phyloP scores from a whole-genome alignment of 768 basidiomycete genomes.

The Termitomyces sp. region DNA sequence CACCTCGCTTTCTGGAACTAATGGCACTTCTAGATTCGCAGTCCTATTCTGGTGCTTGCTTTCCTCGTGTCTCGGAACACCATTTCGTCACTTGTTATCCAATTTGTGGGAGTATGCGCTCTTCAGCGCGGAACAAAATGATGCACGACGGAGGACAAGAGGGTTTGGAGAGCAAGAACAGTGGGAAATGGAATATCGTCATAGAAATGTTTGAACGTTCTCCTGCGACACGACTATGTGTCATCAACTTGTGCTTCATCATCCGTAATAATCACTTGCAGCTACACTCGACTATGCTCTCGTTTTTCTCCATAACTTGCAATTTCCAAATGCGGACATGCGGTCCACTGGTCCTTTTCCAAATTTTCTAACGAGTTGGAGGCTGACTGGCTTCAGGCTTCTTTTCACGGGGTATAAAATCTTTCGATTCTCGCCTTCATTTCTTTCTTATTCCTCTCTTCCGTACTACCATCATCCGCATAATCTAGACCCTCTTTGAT shows the following conservation, averaged over 20 bases:
- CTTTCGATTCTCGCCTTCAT: background rate
- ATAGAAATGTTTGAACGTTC: conserved; percentile 17
- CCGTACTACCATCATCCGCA: conserved; percentile 12
- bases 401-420: conserved; percentile 7
- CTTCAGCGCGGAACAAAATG: conserved; percentile 30
- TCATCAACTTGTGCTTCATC: background rate
- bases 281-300: background rate
- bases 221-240: background rate
- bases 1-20: conserved; percentile 5
- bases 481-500: conserved; percentile 3
- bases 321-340: conserved; percentile 9
- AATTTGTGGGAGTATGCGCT: conserved; percentile 43
- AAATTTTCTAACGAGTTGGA: background rate
- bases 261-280: too few relatives aligned
- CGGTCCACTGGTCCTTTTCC: background rate
- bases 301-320: background rate
- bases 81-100: conserved; percentile 37
- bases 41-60: conserved; percentile 61
- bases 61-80: conserved; percentile 59
- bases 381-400: background rate
- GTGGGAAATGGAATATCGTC: conserved; percentile 53
- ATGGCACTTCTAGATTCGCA: conserved; percentile 29
- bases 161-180: conserved; percentile 42
- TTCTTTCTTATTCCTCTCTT: conserved; percentile 10
- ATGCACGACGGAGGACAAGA: conserved; percentile 25